A percentile compares a stretch with the other conserved stretches of the same genome.
phyloP scores from a whole-genome alignment of 768 basidiomycete genomes.

The Tulasnella sp. region DNA sequence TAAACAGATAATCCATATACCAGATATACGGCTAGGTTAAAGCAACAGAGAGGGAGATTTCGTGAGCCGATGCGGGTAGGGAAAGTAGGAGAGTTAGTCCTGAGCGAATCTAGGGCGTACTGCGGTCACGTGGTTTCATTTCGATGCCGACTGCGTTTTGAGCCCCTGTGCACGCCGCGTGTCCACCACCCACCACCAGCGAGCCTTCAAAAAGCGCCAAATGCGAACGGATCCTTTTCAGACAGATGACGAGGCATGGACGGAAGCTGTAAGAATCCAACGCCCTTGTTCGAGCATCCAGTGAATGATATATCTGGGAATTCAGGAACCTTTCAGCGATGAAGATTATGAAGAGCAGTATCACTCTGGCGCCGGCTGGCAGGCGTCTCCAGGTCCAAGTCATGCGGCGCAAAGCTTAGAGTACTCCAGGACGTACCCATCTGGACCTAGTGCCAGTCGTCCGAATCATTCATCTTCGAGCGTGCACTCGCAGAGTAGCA shows the following conservation, averaged over 20 bases:
- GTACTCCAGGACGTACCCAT: not conserved
- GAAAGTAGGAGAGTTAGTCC: too few species aligned
- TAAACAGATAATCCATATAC: too few species aligned
- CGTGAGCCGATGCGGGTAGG: too few species aligned
- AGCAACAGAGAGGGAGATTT: too few species aligned
- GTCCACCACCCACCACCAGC: not conserved
- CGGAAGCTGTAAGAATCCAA: not conserved
- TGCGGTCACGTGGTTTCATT: not conserved
- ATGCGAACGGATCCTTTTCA: not conserved
- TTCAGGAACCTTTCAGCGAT: not conserved
- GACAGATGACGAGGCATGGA: not conserved
- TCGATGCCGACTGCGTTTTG: not conserved
- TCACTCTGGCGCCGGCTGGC: not conserved
- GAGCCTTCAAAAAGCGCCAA: not conserved
- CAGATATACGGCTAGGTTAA: too few species aligned
- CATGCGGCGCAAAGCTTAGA: not conserved
- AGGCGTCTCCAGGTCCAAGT: not conserved
- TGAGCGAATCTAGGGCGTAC: not conserved
- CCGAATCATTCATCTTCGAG: not conserved
- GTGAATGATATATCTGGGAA: not conserved
- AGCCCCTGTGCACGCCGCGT: not conserved
- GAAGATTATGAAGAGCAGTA: not conserved
- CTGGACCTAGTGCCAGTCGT: not conserved
- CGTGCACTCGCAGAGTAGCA: not conserved
- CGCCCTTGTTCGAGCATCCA: not conserved